phyloP scores from a whole-genome alignment of 805 yeast genomes.

The Starmera dryadoides region DNA sequence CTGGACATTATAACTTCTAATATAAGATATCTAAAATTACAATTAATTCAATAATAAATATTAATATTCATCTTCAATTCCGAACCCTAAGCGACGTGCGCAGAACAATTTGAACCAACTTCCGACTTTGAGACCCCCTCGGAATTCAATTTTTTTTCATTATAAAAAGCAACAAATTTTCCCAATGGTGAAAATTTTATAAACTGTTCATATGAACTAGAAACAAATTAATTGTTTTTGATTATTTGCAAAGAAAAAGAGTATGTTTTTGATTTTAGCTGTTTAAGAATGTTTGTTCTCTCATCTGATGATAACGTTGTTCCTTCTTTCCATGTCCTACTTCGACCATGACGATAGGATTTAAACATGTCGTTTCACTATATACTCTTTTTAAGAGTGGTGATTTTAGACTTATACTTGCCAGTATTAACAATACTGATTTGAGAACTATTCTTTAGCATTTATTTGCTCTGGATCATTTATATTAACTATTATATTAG shows the following conservation, averaged over 20 bases:
- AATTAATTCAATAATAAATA: not conserved
- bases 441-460: slow-evolving; percentile 3
- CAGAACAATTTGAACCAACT: not conserved
- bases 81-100: too few relatives aligned
- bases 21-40: not conserved
- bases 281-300: too few relatives aligned
- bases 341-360: slow-evolving; percentile 89
- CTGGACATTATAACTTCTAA: not conserved
- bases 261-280: too few relatives aligned
- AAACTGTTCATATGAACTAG: too few relatives aligned
- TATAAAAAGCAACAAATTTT: too few relatives aligned
- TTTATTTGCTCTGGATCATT: not conserved
- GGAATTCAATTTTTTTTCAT: not conserved
- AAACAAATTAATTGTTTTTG: too few relatives aligned
- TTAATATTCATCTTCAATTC: not conserved
- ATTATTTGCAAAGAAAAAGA: too few relatives aligned
- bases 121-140: too few relatives aligned
- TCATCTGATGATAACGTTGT: slow-evolving; percentile 41
- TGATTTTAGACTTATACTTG: slow-evolving; percentile 66
- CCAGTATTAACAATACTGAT: slow-evolving; percentile 76
- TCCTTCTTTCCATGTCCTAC: slow-evolving; percentile 87
- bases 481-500: too few relatives aligned
- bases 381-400: slow-evolving; percentile 19
- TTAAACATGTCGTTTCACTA: slow-evolving; percentile 25
- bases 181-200: not conserved